Percentiles rank a stretch among this genome's conserved stretches.
phyloP scores from a whole-genome alignment of 306 rosid species.

The Coriaria nepalensis region DNA sequence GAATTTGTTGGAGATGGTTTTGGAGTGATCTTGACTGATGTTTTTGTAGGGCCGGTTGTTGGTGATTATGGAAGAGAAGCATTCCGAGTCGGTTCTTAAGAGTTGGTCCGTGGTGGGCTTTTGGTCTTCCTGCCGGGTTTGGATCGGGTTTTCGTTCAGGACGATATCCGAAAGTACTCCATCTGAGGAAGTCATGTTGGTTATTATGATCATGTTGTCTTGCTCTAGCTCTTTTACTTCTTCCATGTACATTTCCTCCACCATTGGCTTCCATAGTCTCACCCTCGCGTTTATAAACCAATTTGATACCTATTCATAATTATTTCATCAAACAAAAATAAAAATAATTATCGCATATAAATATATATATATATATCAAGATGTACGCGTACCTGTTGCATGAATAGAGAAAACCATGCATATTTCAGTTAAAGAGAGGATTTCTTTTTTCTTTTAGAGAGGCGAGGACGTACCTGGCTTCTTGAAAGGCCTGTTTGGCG shows the following conservation, averaged over 20 bases:
- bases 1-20: slow-evolving; percentile 13
- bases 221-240: slow-evolving; percentile 52
- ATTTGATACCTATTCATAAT: slow-evolving; percentile 62
- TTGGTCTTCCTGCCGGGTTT: slow-evolving; percentile 24
- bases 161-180: slow-evolving; percentile 21
- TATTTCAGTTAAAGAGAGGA: not conserved
- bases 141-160: slow-evolving; percentile 7
- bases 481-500: slow-evolving; percentile 99
- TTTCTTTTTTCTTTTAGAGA: not conserved
- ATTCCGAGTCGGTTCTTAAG: slow-evolving; percentile 46
- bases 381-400: no score
- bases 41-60: slow-evolving; percentile 19
- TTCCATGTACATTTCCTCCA: slow-evolving; percentile 84
- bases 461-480: slow-evolving; percentile 72
- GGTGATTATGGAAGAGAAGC: slow-evolving; percentile 50
- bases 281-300: slow-evolving; percentile 98
- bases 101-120: slow-evolving; percentile 42
- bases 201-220: slow-evolving; percentile 2
- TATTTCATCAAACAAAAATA: slow-evolving; percentile 12
- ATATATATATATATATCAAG: not conserved
- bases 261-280: slow-evolving; percentile 98
- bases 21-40: slow-evolving; percentile 21
- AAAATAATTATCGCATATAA: slow-evolving; percentile 1
- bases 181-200: slow-evolving; percentile 35
- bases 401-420: no score